phyloP scores from a whole-genome alignment of 208 protist genomes.

The Leishmania braziliensis region DNA sequence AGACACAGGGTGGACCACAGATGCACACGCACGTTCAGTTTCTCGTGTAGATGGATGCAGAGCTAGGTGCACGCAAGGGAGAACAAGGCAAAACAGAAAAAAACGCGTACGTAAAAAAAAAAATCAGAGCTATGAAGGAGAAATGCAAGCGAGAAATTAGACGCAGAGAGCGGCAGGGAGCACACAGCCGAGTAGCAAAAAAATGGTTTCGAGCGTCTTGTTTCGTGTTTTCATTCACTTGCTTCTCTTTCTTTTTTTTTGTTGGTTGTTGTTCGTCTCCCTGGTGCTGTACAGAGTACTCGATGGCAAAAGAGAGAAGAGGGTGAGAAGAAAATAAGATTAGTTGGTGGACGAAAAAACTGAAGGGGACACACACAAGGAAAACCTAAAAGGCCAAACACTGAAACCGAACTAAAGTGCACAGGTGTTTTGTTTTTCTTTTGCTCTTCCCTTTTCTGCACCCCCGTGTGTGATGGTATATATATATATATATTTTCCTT shows the following conservation, averaged over 20 bases:
- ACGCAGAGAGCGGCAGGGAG: not conserved
- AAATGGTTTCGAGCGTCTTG: not conserved
- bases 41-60: not conserved
- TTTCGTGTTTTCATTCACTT: not conserved
- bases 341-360: no score
- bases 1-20: not conserved
- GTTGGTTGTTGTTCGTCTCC: no score
- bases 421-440: no score
- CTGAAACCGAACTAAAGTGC: no score
- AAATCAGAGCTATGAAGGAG: not conserved
- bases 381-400: no score
- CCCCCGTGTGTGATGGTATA: no score
- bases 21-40: not conserved
- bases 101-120: not conserved
- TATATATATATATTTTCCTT: no score
- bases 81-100: slow-evolving; percentile 1
- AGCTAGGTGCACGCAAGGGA: not conserved
- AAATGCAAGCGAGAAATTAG: not conserved
- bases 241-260: not conserved
- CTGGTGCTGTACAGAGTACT: no score
- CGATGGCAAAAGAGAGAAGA: no score
- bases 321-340: no score
- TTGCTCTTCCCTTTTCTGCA: no score
- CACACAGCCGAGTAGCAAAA: not conserved
- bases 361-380: no score